Conservation (phyloP, 495 filamentous ascomycete species). For the Pyrenula aspistea region DNA sequence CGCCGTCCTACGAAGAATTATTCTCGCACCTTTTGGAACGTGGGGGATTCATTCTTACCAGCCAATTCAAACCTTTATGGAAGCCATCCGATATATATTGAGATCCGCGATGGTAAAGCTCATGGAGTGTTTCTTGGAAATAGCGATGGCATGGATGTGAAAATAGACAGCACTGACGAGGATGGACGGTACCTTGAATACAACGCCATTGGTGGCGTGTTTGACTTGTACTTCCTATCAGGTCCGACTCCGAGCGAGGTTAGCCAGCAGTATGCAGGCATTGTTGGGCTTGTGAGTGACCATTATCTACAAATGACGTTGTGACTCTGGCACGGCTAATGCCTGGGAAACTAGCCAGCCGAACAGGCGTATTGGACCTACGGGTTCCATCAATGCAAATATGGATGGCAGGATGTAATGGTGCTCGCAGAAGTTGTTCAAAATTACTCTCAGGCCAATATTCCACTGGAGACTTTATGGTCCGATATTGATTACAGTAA, state of each 20-base stretch:
- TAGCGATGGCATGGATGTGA: constrained; percentile 80
- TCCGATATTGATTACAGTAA: constrained; percentile 47
- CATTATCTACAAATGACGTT: not conserved
- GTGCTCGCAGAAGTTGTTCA: constrained; percentile 68
- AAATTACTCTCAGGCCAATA: constrained; percentile 64
- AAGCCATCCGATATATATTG: constrained; percentile 74
- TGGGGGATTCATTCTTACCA: constrained; percentile 57
- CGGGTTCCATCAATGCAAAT: constrained; percentile 76
- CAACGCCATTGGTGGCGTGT: constrained; percentile 65
- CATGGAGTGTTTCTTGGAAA: constrained; percentile 79
- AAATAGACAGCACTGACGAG: constrained; percentile 48
- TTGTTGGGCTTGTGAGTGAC: constrained; percentile 37
- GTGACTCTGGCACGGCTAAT: not conserved
- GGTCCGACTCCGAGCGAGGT: constrained; percentile 64
- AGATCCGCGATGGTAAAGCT: constrained; percentile 56
- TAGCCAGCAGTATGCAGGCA: constrained; percentile 58
- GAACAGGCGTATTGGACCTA: constrained; percentile 84
- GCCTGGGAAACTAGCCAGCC: constrained; percentile 23
- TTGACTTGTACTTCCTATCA: constrained; percentile 78
- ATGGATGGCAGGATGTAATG: constrained; percentile 66
- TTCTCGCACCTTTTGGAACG: constrained; percentile 68
- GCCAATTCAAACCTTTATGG: constrained; percentile 70
- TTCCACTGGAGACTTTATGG: constrained; percentile 85
- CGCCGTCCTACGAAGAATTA: constrained; percentile 62
- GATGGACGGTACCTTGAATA: constrained; percentile 24